phyloP scores from a whole-genome alignment of 2,329 filamentous ascomycete genomes.

The Colletotrichum australisinense region DNA sequence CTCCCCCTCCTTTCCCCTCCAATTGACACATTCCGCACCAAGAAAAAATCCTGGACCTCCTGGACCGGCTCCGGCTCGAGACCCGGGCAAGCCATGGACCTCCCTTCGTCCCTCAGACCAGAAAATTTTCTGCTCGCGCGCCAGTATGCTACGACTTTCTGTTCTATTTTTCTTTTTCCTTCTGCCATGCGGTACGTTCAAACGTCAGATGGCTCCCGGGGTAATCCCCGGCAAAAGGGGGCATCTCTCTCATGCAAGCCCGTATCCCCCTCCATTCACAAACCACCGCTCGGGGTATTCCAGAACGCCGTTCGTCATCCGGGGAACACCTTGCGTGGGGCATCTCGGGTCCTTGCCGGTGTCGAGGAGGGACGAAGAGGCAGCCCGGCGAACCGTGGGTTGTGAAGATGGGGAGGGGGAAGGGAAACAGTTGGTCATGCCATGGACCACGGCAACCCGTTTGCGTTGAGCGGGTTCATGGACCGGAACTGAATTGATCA shows the following conservation, averaged over 20 bases:
- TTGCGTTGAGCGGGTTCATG: neutral
- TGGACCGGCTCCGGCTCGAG: slow-evolving; percentile 21
- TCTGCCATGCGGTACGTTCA: neutral
- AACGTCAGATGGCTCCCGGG: slow-evolving; percentile 15
- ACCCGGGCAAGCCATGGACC: slow-evolving; percentile 17
- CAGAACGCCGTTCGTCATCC: slow-evolving; percentile 31
- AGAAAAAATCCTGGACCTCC: neutral
- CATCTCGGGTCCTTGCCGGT: slow-evolving; percentile 28
- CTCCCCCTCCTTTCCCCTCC: slow-evolving; percentile 37
- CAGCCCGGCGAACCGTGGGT: slow-evolving; percentile 21
- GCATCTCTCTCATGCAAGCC: neutral
- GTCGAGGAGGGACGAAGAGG: slow-evolving; percentile 14
- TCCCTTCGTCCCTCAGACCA: neutral
- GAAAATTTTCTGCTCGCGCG: neutral
- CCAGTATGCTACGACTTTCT: neutral
- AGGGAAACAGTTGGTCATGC: neutral
- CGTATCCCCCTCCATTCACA: slow-evolving; percentile 6
- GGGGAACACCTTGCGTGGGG: slow-evolving; percentile 25
- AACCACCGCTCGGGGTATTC: neutral
- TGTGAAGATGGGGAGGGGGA: no score
- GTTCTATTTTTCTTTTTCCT: neutral
- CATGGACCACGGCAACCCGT: neutral
- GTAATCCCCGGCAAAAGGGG: slow-evolving; percentile 6
- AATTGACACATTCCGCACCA: neutral
- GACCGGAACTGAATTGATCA: neutral